These are phyloP conservation scores for Filobasidium wieringae DNA, from an alignment of 768 basidiomycete species.

Conservation along the genomic window DNA sequence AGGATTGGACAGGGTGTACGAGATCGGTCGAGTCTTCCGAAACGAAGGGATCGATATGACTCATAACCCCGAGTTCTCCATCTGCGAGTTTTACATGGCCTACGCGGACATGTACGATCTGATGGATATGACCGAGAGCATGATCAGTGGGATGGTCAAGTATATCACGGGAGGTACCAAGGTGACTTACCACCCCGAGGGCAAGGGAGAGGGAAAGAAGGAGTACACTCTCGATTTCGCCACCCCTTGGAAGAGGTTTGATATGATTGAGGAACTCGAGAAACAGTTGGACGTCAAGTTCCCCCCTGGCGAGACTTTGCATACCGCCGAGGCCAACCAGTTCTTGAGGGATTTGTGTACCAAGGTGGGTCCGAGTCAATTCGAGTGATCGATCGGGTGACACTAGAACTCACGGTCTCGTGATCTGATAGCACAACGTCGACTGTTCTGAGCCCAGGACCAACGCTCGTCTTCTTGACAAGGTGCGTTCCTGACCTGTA, in stretches of 20 bases:
- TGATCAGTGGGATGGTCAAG: constrained; percentile 86
- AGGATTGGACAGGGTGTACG: constrained; percentile 93
- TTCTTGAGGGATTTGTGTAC: constrained; percentile 71
- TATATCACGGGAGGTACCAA: constrained; percentile 64
- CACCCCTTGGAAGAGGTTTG: constrained; percentile 94
- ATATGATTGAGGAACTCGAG: constrained; percentile 95
- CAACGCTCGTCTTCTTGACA: constrained; percentile 86
- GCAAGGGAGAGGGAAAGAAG: constrained; percentile 55
- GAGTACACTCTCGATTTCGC: constrained; percentile 71
- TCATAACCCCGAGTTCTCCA: constrained; percentile 97
- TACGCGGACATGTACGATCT: constrained; percentile 98
- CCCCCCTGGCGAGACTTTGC: constrained; percentile 80
- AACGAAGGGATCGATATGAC: constrained; percentile 98
- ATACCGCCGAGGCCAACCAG: constrained; percentile 74
- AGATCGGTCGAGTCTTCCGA: constrained; percentile 94
- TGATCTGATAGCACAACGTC: constrained; percentile 62
- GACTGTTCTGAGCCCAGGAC: constrained; percentile 94
- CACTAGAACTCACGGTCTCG: background rate
- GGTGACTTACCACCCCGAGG: constrained; percentile 81
- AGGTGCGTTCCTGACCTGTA: constrained; percentile 44
- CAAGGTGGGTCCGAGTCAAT: constrained; percentile 49
- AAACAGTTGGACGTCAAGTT: constrained; percentile 84
- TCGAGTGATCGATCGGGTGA: background rate
- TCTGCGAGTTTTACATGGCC: constrained; percentile 99
- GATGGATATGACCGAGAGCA: constrained; percentile 88